phyloP scores from a whole-genome alignment of 192 early-diverging fungal species.

The Polychytrium aggregatum region DNA sequence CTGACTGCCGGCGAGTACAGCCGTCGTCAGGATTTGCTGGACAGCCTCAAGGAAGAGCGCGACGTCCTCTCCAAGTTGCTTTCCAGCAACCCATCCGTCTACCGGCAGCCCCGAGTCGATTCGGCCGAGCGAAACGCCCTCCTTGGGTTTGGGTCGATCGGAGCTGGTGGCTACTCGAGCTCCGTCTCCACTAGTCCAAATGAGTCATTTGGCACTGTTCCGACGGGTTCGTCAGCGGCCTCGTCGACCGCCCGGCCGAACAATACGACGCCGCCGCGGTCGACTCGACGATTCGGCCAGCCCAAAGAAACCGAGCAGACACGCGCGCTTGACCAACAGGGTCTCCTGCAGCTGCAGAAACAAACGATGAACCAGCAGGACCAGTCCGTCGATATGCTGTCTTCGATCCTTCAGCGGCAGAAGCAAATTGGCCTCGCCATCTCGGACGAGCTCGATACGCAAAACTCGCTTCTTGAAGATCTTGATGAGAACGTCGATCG shows the following conservation, averaged over 20 bases:
- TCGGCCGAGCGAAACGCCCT: too few species aligned
- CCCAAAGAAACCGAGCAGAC: slow-evolving; percentile 72
- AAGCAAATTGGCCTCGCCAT: slow-evolving; percentile 79
- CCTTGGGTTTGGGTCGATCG: too few species aligned
- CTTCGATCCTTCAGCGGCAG: slow-evolving; percentile 66
- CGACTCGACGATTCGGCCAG: too few species aligned
- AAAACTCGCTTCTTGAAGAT: slow-evolving; percentile 80
- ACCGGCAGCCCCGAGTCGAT: background rate
- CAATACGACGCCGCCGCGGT: too few species aligned
- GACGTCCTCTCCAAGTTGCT: slow-evolving; percentile 26
- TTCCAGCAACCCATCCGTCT: too few species aligned
- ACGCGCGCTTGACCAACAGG: slow-evolving; percentile 60
- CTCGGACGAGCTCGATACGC: slow-evolving; percentile 79
- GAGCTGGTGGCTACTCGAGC: too few species aligned
- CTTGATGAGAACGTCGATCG: slow-evolving; percentile 69
- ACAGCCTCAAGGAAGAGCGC: slow-evolving; percentile 53
- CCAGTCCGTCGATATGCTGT: slow-evolving; percentile 59
- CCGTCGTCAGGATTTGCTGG: slow-evolving; percentile 68
- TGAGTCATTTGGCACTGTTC: too few species aligned
- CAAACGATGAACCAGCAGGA: slow-evolving; percentile 79
- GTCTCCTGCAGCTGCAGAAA: slow-evolving; percentile 64
- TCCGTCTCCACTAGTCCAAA: too few species aligned
- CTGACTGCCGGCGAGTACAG: slow-evolving; percentile 62
- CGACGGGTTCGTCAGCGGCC: too few species aligned
- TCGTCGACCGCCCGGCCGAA: too few species aligned